Base-by-base conservation (phyloP, 306 rosid genomes). In the Arachis stenosperma region DNA sequence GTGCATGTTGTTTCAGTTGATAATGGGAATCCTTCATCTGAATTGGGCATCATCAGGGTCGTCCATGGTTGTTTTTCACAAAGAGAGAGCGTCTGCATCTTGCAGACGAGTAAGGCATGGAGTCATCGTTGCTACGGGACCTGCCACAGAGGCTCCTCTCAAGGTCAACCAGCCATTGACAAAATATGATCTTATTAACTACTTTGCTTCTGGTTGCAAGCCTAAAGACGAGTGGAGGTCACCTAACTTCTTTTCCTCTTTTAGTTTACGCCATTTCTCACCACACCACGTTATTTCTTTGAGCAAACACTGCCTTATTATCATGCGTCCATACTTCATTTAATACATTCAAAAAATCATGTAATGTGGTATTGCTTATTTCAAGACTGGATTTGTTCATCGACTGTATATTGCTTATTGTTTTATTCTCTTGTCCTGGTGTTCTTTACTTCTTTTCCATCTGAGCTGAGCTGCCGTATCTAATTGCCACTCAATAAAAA, bases 221-320 rank as follows among this genome's bases (percentile, higher is more conserved):
- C 83, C 83, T n/a, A 79, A 79, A 40, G 29, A 73, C 12, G 67
- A 67, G 8, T 79, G 79, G 83, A 80, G 84, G 84, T 33, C 51
- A 42, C 46, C 46, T 42, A 42, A 6, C 8, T 42, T 42, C 46
- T 42, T 6, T 6, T 42, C 46, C 9, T 42, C 8, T 42, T 6
- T 42, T 42, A 42, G 7, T 42, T 42, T 42, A 42, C 5, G 46
- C 46, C 46, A 42, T 42, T 42, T 42, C 46, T 42, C 46, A 42
- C 7, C 7, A 42, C 46, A 6, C 8, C 46, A 8, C 46, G 7
- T 42, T 42, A 6, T 8, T 42, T 42, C 7, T 6, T 42, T 46
- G 51, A 46, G 51, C 51, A 46, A 46, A 44, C 8, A 44, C 51
- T 46, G 11, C 51, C 8, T 46, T 2, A 3, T 8, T 46, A 46